Conservation (phyloP, 768 basidiomycete species). For the Termitomyces sp. region DNA sequence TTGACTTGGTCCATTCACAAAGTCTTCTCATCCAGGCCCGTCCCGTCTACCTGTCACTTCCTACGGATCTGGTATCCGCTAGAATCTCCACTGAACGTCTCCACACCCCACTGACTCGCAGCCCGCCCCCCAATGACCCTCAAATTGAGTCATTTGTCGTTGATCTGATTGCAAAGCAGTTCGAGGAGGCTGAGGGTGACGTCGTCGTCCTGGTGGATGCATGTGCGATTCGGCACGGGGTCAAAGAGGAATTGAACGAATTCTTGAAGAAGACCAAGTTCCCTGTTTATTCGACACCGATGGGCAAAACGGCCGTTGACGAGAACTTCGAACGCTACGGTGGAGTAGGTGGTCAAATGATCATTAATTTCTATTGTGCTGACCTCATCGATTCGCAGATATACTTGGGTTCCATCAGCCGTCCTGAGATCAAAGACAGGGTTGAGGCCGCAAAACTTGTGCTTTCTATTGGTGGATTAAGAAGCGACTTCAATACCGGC, state of each 20-base stretch:
- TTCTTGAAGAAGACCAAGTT: conserved; percentile 61
- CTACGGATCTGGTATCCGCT: conserved; percentile 72
- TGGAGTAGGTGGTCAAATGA: conserved; percentile 47
- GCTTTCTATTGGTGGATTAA: conserved; percentile 64
- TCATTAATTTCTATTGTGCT: too few species aligned
- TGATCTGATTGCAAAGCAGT: conserved; percentile 60
- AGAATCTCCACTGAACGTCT: conserved; percentile 65
- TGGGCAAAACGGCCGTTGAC: conserved; percentile 77
- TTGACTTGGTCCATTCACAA: background rate
- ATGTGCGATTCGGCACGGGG: conserved; percentile 70
- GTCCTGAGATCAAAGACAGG: conserved; percentile 59
- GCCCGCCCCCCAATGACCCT: conserved; percentile 47
- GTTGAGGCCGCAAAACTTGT: conserved; percentile 75
- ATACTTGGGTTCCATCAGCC: conserved; percentile 68
- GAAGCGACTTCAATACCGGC: conserved; percentile 85
- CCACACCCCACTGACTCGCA: conserved; percentile 47
- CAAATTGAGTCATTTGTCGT: conserved; percentile 65
- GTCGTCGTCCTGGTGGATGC: conserved; percentile 79
- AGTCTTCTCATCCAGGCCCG: conserved; percentile 46
- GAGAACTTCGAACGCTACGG: conserved; percentile 73
- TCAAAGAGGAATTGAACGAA: conserved; percentile 54
- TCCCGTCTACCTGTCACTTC: conserved; percentile 84
- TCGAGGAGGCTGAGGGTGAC: conserved; percentile 60
- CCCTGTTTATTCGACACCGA: conserved; percentile 70
- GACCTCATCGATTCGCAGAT: conserved; percentile 36